phyloP scores from a whole-genome alignment of 2,329 filamentous ascomycete species.

The Clarireedia monteithiana region DNA sequence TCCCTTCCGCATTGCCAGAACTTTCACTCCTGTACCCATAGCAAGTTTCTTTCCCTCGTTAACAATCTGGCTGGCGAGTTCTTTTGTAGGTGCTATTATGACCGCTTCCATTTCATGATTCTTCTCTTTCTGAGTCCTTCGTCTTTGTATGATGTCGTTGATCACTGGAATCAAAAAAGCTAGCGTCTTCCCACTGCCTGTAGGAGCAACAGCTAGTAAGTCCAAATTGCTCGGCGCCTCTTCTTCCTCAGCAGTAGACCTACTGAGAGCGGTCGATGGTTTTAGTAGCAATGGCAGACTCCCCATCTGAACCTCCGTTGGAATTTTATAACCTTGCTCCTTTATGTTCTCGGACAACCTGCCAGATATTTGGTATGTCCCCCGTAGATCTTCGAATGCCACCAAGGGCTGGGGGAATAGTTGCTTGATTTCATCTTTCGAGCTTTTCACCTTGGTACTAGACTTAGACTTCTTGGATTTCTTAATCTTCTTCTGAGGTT shows the following conservation, averaged over 20 bases:
- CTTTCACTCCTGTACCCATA: conserved; percentile 66
- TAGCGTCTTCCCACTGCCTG: conserved; percentile 92
- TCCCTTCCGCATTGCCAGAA: conserved; percentile 78
- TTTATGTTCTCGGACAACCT: conserved; percentile 71
- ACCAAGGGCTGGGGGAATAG: conserved; percentile 74
- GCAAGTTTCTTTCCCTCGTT: conserved; percentile 81
- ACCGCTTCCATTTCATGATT: conserved; percentile 55
- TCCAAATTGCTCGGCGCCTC: conserved; percentile 43
- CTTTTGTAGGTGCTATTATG: conserved; percentile 71
- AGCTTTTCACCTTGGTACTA: conserved; percentile 40
- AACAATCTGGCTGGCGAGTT: conserved; percentile 71
- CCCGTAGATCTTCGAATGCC: conserved; percentile 65
- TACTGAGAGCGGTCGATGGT: conserved; percentile 42
- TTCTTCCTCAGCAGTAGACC: conserved; percentile 27
- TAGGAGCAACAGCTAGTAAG: conserved; percentile 83
- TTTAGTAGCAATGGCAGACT: conserved; percentile 71
- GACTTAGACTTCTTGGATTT: conserved; percentile 46
- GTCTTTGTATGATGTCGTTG: conserved; percentile 59
- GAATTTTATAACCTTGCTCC: conserved; percentile 76
- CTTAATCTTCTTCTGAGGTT: conserved; percentile 33
- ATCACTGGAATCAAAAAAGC: conserved; percentile 86
- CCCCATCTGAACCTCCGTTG: conserved; percentile 90
- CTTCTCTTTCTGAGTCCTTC: conserved; percentile 30
- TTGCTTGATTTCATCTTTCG: conserved; percentile 45
- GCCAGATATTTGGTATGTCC: conserved; percentile 64